Conservation (phyloP, 208 protist species). For the Leishmania aethiopica region DNA sequence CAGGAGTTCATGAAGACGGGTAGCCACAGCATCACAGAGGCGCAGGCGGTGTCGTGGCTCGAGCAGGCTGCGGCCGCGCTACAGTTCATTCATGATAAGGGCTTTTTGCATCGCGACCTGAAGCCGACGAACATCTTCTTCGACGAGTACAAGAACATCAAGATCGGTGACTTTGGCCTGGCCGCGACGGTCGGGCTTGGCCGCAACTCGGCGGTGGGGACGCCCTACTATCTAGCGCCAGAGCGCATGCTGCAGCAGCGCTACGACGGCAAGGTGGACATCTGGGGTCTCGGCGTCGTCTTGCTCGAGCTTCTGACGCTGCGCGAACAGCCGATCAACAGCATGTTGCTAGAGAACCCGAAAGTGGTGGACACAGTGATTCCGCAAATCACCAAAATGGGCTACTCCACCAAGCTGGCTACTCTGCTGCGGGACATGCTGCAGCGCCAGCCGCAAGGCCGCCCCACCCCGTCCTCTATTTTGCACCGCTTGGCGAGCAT, state of each 20-base stretch:
- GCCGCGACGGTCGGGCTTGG: conserved; percentile 67
- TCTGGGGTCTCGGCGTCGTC: conserved; percentile 86
- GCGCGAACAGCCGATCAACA: conserved; percentile 83
- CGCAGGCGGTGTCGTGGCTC: conserved; percentile 76
- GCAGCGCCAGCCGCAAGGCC: conserved; percentile 60
- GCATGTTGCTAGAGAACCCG: conserved; percentile 71
- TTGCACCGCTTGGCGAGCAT: conserved; percentile 49
- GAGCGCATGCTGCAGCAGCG: conserved; percentile 87
- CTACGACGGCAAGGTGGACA: conserved; percentile 87
- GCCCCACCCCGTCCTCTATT: conserved; percentile 58
- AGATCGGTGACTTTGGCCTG: conserved; percentile 92
- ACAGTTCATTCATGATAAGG: conserved; percentile 82
- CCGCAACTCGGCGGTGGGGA: conserved; percentile 76
- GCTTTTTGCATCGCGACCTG: conserved; percentile 88
- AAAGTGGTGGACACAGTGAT: conserved; percentile 53
- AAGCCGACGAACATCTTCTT: conserved; percentile 94
- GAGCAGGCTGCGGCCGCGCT: conserved; percentile 76
- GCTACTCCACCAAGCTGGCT: conserved; percentile 65
- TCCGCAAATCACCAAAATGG: conserved; percentile 57
- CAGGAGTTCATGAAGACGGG: conserved; percentile 75
- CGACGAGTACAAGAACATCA: conserved; percentile 66
- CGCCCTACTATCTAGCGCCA: conserved; percentile 92
- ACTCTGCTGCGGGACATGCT: conserved; percentile 74
- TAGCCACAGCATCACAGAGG: conserved; percentile 61
- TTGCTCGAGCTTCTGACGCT: conserved; percentile 83